These are phyloP conservation scores for Saccharomycopsis olivae DNA, from an alignment of 805 yeast species.

Conservation along the genomic window DNA sequence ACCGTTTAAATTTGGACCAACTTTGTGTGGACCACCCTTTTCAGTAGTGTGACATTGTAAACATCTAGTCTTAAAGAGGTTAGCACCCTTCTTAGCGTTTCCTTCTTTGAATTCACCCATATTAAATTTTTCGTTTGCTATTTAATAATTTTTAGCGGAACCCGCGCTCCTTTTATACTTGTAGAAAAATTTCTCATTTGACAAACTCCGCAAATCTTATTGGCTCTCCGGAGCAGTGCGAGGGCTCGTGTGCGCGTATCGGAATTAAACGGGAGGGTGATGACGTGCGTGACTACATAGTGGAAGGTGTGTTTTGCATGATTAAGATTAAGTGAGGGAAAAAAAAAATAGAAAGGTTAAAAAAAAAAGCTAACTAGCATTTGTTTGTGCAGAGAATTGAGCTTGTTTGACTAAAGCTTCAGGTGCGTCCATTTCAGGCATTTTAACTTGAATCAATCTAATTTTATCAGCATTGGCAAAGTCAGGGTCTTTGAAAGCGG, in stretches of 20 bases:
- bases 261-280: no score
- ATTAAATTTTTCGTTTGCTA: background rate
- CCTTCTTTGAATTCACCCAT: constrained; percentile 25
- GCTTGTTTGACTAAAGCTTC: constrained; percentile 57
- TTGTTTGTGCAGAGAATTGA: constrained; percentile 42
- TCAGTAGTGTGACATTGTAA: constrained; percentile 98
- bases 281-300: no score
- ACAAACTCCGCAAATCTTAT: no score
- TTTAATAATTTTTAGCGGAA: no score
- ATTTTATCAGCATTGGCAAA: constrained; percentile 35
- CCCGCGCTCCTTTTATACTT: no score
- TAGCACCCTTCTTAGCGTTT: constrained; percentile 91
- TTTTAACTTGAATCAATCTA: constrained; percentile 44
- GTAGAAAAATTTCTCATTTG: no score
- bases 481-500: constrained; percentile 28
- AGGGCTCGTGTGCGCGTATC: no score
- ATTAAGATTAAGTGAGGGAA: no score
- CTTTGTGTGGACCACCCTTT: constrained; percentile 94
- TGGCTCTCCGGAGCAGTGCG: no score
- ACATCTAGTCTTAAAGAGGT: constrained; percentile 97
- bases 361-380: background rate
- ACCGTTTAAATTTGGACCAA: constrained; percentile 98
- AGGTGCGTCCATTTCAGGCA: constrained; percentile 55
- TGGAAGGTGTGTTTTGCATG: no score
- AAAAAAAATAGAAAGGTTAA: no score